A percentile compares a stretch with the other conserved stretches of the same genome.
These are phyloP conservation scores for Skeletonema marinoi DNA, from an alignment of 108 stramenopile genomes.

Conservation along the genomic window DNA sequence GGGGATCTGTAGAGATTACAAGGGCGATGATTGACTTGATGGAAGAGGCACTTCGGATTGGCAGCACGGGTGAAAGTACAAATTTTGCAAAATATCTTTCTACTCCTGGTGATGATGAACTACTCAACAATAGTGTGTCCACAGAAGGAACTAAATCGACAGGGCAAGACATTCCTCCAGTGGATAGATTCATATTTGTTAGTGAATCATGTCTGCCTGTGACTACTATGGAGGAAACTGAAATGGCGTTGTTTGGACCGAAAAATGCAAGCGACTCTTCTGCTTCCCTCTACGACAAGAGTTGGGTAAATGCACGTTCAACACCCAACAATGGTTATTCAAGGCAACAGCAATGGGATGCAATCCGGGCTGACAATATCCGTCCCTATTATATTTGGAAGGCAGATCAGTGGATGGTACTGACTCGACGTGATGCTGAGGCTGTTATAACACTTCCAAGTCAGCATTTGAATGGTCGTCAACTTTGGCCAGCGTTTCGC, in stretches of 20 bases:
- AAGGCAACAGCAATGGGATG: slow-evolving; percentile 79
- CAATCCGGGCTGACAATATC: slow-evolving; percentile 58
- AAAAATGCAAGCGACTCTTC: neutral
- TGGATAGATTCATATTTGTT: slow-evolving; percentile 82
- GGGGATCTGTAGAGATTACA: slow-evolving; percentile 93
- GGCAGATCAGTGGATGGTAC: slow-evolving; percentile 88
- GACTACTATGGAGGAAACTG: slow-evolving; percentile 64
- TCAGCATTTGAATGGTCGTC: slow-evolving; percentile 53
- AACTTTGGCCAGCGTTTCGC: slow-evolving; percentile 75
- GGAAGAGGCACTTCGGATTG: slow-evolving; percentile 68
- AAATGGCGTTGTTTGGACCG: slow-evolving; percentile 53
- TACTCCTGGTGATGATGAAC: slow-evolving; percentile 17
- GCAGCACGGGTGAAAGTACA: slow-evolving; percentile 38
- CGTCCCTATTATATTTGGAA: slow-evolving; percentile 81
- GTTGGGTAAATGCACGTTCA: slow-evolving; percentile 72
- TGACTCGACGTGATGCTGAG: slow-evolving; percentile 65
- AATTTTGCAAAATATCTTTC: slow-evolving; percentile 28
- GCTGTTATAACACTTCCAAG: slow-evolving; percentile 47
- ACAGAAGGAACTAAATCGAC: neutral
- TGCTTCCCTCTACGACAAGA: slow-evolving; percentile 22
- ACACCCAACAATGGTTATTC: slow-evolving; percentile 89
- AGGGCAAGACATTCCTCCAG: slow-evolving; percentile 48
- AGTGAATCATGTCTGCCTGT: slow-evolving; percentile 90
- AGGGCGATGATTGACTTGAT: slow-evolving; percentile 89
- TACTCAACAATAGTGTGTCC: slow-evolving; percentile 9